Evolutionary conservation across 306 rosid species (phyloP), one percentile per base, ranked within the genome.

Genomic region (Dalbergia cochinchinensis): DNA sequence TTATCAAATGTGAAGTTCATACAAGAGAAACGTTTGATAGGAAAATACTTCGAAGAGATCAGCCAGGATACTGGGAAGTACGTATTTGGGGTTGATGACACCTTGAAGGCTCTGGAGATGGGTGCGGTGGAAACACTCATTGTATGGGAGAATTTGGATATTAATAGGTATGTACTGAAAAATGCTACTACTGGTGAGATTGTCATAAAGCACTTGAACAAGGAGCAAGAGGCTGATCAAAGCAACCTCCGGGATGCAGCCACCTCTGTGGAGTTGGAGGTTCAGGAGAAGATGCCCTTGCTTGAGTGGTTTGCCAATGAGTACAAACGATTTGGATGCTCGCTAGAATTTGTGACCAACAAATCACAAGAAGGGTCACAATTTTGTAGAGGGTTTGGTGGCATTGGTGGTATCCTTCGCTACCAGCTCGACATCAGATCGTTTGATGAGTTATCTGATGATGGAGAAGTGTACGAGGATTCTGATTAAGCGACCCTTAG

Each of bases 361-460:
- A 93, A 93, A 80, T 93, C 98, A 39, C 97, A 92, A 84, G 97
- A 92, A 74, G 97, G 97, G 57, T 92, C 97, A 19, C 97, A 92
- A 77, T 92, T 92, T 79, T 92, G 97, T 87, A 82, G 97, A 60
- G 97, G 97, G 50, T 92, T 92, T 68, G 97, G 97, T 71, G 97
- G 97, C 34, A 92, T 92, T 75, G 97, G 96, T 11, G 97, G 97
- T 8, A 92, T 91, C 76, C 96, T 92, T 78, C 96, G 97, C 42
- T 92, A 92, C 91, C 97, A 92, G 89, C 96, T 92, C 8, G 97
- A 93, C 71, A 93, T 93, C 58, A 83, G 98, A 83, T 87, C 97
- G 5, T 86, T 91, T 1, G 94, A 93, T 53, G 97, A 93, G 70
- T 44, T 91, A 65, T 93, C 98, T 71, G 94, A 86, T 1, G 87